Evolutionary conservation across 2,329 filamentous ascomycete genomes (phyloP).

Genomic region (Dothideomycetidae sp.): DNA sequence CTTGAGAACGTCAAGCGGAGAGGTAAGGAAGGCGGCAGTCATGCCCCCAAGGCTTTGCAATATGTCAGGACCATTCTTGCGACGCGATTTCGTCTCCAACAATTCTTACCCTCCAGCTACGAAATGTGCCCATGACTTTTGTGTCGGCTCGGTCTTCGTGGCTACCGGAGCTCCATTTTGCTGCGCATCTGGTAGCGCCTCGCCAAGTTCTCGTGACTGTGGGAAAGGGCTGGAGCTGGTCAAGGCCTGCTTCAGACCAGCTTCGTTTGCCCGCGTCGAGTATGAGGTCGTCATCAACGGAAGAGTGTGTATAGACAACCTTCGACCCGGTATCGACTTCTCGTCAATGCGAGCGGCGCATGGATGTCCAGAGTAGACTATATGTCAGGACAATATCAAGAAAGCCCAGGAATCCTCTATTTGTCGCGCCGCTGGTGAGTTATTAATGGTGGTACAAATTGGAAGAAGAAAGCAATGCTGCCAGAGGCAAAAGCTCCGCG

Average conservation of each 20-base stretch:
- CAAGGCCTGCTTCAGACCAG: constrained; percentile 6
- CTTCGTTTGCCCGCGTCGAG: constrained; percentile 2
- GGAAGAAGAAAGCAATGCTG: too few species aligned
- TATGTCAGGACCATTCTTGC: constrained; percentile 1
- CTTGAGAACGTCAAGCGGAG: constrained; percentile 85
- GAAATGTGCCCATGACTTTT: constrained; percentile 81
- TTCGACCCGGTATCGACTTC: too few species aligned
- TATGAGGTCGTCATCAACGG: constrained; percentile 12
- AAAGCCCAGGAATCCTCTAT: too few species aligned
- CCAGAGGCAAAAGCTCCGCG: too few species aligned
- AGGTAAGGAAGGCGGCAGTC: constrained; percentile 83
- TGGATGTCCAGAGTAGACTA: too few species aligned
- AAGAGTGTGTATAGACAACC: too few species aligned
- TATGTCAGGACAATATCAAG: too few species aligned
- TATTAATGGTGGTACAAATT: too few species aligned
- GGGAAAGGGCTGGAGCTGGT: constrained; percentile 13
- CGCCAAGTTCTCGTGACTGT: constrained; percentile 49
- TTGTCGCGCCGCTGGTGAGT: too few species aligned
- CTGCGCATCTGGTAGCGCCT: constrained; percentile 35
- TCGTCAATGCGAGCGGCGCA: too few species aligned
- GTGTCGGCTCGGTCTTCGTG: constrained; percentile 29
- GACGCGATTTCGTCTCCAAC: neutral
- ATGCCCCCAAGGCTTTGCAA: constrained; percentile 63
- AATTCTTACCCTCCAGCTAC: constrained; percentile 64
- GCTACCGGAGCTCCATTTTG: constrained; percentile 27